phyloP scores from a whole-genome alignment of 257 asterid species.

The Nicotiana paniculata region DNA sequence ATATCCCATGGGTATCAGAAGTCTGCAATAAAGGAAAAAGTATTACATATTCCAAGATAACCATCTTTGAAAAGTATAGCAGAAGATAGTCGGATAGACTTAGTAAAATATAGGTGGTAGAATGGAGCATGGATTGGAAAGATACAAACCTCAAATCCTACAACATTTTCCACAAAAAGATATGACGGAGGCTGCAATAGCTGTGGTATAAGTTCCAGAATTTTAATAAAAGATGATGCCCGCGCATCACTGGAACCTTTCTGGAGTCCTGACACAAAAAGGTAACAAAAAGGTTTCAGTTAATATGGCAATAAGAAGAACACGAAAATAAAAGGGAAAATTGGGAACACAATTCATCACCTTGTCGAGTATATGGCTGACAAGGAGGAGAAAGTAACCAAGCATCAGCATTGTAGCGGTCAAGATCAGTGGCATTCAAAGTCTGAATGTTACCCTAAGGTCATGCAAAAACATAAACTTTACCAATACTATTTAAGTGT shows the following conservation, averaged over 20 bases:
- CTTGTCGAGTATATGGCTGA: slow-evolving; percentile 97
- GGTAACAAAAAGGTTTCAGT: neutral
- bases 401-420: slow-evolving; percentile 60
- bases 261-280: slow-evolving; percentile 65
- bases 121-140: neutral
- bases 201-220: slow-evolving; percentile 80
- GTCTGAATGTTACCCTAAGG: slow-evolving; percentile 91
- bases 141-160: slow-evolving; percentile 87
- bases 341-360: slow-evolving; percentile 27
- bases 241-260: slow-evolving; percentile 93
- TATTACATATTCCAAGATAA: neutral
- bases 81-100: neutral
- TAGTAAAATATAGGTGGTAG: neutral
- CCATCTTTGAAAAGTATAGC: neutral
- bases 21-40: slow-evolving; percentile 39
- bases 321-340: neutral
- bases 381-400: slow-evolving; percentile 99
- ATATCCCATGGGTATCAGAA: slow-evolving; percentile 82
- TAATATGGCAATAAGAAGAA: slow-evolving; percentile 8
- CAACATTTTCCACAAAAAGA: slow-evolving; percentile 95
- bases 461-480: slow-evolving; percentile 18
- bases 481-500: neutral
- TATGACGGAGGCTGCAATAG: slow-evolving; percentile 56
- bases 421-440: slow-evolving; percentile 76
- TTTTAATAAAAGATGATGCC: slow-evolving; percentile 73